Base-by-base conservation (phyloP, 345 rosid species). In the Rhizophora mangle region DNA sequence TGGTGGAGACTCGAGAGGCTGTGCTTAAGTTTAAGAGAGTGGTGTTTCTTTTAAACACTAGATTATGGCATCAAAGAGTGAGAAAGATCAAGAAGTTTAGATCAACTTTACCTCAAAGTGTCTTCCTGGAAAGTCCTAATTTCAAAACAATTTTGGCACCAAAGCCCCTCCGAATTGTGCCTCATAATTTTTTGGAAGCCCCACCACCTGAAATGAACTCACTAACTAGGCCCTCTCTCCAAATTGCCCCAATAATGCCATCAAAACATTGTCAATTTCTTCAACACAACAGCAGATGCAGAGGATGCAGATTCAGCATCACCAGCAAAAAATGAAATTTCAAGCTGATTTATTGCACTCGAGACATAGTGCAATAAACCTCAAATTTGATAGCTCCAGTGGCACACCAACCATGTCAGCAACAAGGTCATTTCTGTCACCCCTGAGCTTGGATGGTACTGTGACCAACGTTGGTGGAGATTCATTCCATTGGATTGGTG, bases 401-500 rank as follows among this genome's bases (percentile, higher is more conserved):
- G 79, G 84, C 72, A 68, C 86, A 4, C 91, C 87, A 24, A 80
- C 86, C 57, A 72, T 83, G 55, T 89, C 92, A 61, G 84, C 90
- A 0, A 77, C 82, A 24, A 81, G 88, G 37, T 89, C 95, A 15
- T 80, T 85, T 57, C 60, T 85, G 0, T 87, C 96, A 61, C 87
- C 96, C 68, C 71, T 87, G 55, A 89, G 92, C 69, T 73, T 85
- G 85, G 95, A 87, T 79, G 82, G 82, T 27, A 78, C 83, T 76
- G 82, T 79, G 20, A 63, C 82, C 0, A 85, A 84, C 16, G 71
- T 81, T 34, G 82, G 76, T 61, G 77, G 83, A 30, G 82, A 64
- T 68, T 83, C 90, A 47, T 87, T 87, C 77, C 85, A 85, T 53
- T 72, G 85, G 64, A 80, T 79, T 8, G 90, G 88, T 56, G 67